Percentiles rank a stretch among this genome's conserved stretches.
phyloP scores from a whole-genome alignment of 1,284 basidiomycete genomes.

The Agroathelia rolfsii region DNA sequence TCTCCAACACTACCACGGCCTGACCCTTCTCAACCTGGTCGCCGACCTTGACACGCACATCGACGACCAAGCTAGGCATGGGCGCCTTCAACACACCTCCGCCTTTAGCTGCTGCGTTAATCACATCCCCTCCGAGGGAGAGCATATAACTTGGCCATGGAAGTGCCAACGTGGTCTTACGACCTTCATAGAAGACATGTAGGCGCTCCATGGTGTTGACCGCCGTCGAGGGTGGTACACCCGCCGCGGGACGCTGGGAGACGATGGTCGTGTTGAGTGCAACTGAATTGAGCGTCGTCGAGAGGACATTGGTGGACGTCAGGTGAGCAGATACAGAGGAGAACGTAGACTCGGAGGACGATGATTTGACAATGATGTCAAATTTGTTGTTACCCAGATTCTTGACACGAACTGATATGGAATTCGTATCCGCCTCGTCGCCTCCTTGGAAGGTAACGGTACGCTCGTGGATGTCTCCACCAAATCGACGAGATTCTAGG shows the following conservation, averaged over 20 bases:
- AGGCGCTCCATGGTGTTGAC: constrained; percentile 54
- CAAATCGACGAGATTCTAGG: constrained; percentile 65
- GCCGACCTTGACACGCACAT: constrained; percentile 70
- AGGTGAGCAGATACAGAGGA: constrained; percentile 43
- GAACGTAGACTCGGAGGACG: constrained; percentile 28
- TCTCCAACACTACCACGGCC: constrained; percentile 77
- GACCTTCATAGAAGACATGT: constrained; percentile 50
- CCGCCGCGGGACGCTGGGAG: constrained; percentile 48
- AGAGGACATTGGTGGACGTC: constrained; percentile 37
- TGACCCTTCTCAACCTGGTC: constrained; percentile 76
- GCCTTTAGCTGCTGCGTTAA: constrained; percentile 37
- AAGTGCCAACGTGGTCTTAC: constrained; percentile 48
- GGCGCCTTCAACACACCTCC: constrained; percentile 63
- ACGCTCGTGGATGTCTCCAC: constrained; percentile 59
- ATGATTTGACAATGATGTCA: constrained; percentile 40
- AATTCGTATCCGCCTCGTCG: constrained; percentile 28
- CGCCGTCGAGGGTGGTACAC: constrained; percentile 38
- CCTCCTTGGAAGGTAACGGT: constrained; percentile 46
- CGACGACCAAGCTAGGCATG: constrained; percentile 87
- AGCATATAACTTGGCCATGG: constrained; percentile 60
- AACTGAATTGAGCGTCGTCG: constrained; percentile 38
- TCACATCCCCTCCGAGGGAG: constrained; percentile 47
- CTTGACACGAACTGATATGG: constrained; percentile 37
- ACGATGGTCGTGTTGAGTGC: constrained; percentile 54
- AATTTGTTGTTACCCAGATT: constrained; percentile 34